Percentiles rank a stretch among this genome's conserved stretches.
phyloP scores from a whole-genome alignment of 2,329 filamentous ascomycete species.

The Aspergillus sp. region DNA sequence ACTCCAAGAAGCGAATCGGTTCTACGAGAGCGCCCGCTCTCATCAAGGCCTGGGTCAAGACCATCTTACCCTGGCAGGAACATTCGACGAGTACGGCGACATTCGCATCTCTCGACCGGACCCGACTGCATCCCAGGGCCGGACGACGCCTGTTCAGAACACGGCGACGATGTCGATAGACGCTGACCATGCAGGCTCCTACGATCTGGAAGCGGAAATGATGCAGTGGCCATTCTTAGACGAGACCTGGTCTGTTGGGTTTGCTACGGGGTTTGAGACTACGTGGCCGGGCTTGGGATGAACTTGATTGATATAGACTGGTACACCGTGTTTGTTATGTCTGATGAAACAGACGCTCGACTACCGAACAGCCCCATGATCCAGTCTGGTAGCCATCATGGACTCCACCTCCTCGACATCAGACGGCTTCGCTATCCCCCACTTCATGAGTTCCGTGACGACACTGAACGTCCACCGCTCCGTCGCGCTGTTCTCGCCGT shows the following conservation, averaged over 20 bases:
- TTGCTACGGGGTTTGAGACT: slow-evolving; percentile 33
- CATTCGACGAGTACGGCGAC: slow-evolving; percentile 39
- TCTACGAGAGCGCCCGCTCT: slow-evolving; percentile 34
- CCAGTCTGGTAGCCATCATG: background rate
- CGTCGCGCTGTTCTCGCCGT: background rate
- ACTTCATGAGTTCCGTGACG: background rate
- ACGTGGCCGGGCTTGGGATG: slow-evolving; percentile 25
- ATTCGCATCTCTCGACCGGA: slow-evolving; percentile 33
- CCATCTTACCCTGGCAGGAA: slow-evolving; percentile 33
- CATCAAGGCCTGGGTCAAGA: slow-evolving; percentile 23
- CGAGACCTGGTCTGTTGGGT: slow-evolving; percentile 35
- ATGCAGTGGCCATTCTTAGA: slow-evolving; percentile 41
- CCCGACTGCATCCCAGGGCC: background rate
- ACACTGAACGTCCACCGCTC: background rate
- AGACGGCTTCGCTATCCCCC: background rate
- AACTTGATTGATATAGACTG: too few relatives aligned
- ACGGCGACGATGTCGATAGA: slow-evolving; percentile 9
- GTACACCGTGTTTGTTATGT: too few relatives aligned
- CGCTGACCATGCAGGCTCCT: slow-evolving; percentile 2
- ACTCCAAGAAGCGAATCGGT: slow-evolving; percentile 36
- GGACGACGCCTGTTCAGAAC: background rate
- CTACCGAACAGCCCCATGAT: background rate
- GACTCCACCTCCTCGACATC: background rate
- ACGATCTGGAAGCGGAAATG: slow-evolving; percentile 36
- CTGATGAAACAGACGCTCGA: background rate